Base-by-base conservation (phyloP, 768 basidiomycete species). In the Glaciozyma martinii region DNA sequence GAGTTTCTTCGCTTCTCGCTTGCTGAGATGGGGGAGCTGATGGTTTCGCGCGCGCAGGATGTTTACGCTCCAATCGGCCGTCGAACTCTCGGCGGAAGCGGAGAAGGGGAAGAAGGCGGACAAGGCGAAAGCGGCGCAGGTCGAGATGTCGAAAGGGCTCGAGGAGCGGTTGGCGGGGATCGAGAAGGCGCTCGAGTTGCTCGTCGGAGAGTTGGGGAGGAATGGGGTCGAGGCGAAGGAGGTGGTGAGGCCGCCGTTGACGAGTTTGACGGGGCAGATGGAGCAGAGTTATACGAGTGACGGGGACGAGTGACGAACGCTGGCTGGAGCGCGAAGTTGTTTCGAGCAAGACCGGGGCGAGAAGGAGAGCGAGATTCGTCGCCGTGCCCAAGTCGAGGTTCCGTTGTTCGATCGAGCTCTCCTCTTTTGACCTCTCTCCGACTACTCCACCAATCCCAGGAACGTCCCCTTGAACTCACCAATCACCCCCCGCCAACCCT, bases 181-280 rank as follows among this genome's bases (percentile, higher is more conserved):
- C 43, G 68, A 70, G 43, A 60, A 60, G 37, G 65, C 62, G 37
- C 40, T 70, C 18, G 56, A 47, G 53, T n/a, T 70, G 23, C 29
- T 70, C 9, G 55, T 70, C 12, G 65, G 59, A 0, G 68, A 70
- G 56, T 56, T 70, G 29, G 57, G 56, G n/a, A 63, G 46, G 56
- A 50, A 42, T 30, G 2, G 37, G 37, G 65, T 19, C 32, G 37
- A n/a, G 25, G 53, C 16, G 18, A 25, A 3, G 13, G 46, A 27
- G 54, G 23, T 2, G 33, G 12, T 7, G 32, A 13, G 15, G 7
- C 54, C 30, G 47, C 64, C 64, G 47, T 18, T 65, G 29, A 57
- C 47, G 54, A 32, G 46, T 6, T 49, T 65, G 46, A 50, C 54
- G 37, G 64, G 64, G 3, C 37, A 49, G 37, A 19, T 19, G 9